Percentiles rank a stretch among this genome's conserved stretches.
phyloP scores from a whole-genome alignment of 768 basidiomycete genomes.

The Hericium alpestre region DNA sequence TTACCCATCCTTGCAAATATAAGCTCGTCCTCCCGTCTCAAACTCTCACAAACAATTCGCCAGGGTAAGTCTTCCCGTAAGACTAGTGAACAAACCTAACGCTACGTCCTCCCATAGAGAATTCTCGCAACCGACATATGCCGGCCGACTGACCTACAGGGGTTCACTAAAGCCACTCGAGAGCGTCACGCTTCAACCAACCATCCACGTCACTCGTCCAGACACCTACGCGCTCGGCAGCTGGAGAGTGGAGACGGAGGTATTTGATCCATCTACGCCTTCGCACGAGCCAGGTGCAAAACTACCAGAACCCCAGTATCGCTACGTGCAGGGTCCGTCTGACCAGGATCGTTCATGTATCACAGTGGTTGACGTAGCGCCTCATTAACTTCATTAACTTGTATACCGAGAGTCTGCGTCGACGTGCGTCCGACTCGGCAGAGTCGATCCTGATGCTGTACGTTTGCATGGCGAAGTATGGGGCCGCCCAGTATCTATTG shows the following conservation, averaged over 20 bases:
- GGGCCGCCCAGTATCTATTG: too few relatives aligned
- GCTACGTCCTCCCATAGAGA: conserved; percentile 19
- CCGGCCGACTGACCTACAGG: conserved; percentile 58
- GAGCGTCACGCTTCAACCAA: conserved; percentile 32
- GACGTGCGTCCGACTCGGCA: too few relatives aligned
- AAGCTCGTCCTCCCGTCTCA: conserved; percentile 36
- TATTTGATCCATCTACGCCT: conserved; percentile 29
- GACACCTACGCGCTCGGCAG: conserved; percentile 54
- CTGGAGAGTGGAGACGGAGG: conserved; percentile 63
- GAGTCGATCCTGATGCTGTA: too few relatives aligned
- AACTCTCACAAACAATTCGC: conserved; percentile 12
- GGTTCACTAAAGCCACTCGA: conserved; percentile 45
- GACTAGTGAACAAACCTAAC: background rate
- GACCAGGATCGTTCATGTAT: conserved; percentile 21
- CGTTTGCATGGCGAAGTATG: too few relatives aligned
- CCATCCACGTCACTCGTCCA: conserved; percentile 51
- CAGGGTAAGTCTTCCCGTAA: conserved; percentile 14
- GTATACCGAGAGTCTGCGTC: too few relatives aligned
- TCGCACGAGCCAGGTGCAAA: conserved; percentile 6
- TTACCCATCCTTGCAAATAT: conserved; percentile 49
- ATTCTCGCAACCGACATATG: conserved; percentile 43
- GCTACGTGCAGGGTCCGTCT: conserved; percentile 29
- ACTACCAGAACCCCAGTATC: conserved; percentile 26
- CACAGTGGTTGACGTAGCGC: conserved; percentile 19
- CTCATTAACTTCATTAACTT: background rate